Evolutionary conservation across 176 grass and related monocot genomes (phyloP), one percentile per base, ranked within the genome.

Genomic region (Thinopyrum elongatum): DNA sequence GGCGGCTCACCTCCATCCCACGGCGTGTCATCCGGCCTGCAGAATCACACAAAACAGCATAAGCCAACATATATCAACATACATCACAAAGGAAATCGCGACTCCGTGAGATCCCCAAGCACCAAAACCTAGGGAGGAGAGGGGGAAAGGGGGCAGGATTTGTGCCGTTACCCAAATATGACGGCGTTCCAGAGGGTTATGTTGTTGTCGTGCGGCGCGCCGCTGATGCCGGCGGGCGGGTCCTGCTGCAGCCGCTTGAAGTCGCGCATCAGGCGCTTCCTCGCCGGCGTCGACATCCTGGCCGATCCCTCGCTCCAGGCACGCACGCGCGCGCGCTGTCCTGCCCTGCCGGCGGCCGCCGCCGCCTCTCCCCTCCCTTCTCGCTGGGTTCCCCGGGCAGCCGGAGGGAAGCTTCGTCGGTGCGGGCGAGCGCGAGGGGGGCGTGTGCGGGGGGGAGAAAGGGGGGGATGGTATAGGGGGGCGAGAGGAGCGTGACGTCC

Each of bases 181-280:
- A 98, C 93, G 58, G 93, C 95, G 89, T 98, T 98, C 95, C 95
- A 98, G 2, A 95, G 89, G 85, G 91, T 98, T 35, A 98, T 98
- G 89, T 98, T 95, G 87, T 95, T 98, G 53, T 98, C 95, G 47
- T 98, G 95, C 25, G 95, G 95, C 69, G 93, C 95, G 71, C 91
- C 95, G 77, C 95, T 98, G 91, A 98, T 95, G 14, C 95, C 95
- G 21, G 93, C 95, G 38, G 95, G 95, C 34, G 95, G 89, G 75
- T 98, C 93, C 82, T 98, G 95, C 91, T 98, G 95, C 86, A 98
- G 83, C 7, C 95, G 82, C 91, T 85, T 95, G 91, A 98, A 98
- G 79, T 98, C 95, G 59, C 93, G 92, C 95, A 98, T 93, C 88
- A 98, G 87, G 65, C 95, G 87, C 95, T 95, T 98, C 91, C 95